Conservation (phyloP, 352 stramenopile species). For the Plasmopara muralis region DNA sequence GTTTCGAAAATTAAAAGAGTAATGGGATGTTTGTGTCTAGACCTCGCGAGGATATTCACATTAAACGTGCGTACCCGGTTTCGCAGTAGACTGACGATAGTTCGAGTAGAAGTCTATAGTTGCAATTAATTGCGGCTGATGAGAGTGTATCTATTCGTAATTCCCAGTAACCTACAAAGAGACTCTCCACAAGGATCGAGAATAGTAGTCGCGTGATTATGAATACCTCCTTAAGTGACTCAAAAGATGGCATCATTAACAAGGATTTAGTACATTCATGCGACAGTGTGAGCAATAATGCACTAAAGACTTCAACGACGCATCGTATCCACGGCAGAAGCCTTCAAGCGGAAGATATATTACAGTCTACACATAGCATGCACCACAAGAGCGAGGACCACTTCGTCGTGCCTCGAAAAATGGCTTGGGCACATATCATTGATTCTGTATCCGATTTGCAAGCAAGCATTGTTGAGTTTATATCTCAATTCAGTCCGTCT, state of each 20-base stretch:
- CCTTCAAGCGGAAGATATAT: neutral
- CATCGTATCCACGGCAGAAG: constrained; percentile 16
- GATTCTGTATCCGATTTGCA: constrained; percentile 14
- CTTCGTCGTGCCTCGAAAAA: constrained; percentile 12
- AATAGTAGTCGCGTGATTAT: constrained; percentile 11
- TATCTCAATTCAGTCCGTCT: constrained; percentile 1
- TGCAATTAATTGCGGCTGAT: constrained; percentile 5
- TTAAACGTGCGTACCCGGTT: constrained; percentile 59
- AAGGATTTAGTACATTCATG: neutral
- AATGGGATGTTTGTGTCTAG: constrained; percentile 17
- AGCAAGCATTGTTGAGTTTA: constrained; percentile 50
- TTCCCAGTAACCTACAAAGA: constrained; percentile 4
- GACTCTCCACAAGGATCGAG: too few species aligned
- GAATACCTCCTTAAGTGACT: constrained; percentile 2
- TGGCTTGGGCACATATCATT: constrained; percentile 40
- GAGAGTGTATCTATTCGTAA: neutral
- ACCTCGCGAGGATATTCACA: constrained; percentile 71
- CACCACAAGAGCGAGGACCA: neutral
- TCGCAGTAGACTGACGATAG: constrained; percentile 30
- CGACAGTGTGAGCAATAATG: too few species aligned
- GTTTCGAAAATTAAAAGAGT: constrained; percentile 1
- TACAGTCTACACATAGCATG: neutral
- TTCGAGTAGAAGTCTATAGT: constrained; percentile 10
- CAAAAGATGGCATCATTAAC: neutral
- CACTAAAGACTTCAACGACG: constrained; percentile 8